Base-by-base conservation (phyloP, 306 rosid species). In the Arachis stenosperma region DNA sequence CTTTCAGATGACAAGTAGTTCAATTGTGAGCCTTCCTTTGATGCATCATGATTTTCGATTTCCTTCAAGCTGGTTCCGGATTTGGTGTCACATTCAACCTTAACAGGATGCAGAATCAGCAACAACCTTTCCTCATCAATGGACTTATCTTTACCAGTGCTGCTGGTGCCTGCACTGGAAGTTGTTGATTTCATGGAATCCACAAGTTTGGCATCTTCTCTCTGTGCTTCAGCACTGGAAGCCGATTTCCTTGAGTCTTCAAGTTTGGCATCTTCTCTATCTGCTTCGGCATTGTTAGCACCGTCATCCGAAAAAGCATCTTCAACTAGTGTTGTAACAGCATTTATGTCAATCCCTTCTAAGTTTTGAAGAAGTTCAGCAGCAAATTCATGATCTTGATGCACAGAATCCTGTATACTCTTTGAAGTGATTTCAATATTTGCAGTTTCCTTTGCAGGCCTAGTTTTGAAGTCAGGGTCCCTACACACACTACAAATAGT, bases 401-500 rank as follows among this genome's bases (percentile, higher is more conserved):
- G 75, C 71, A 36, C 69, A 71, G 78, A 81, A 67, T 71, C 81
- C 46, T 71, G 78, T 57, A 78, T 67, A 67, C 77, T 80, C 67
- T 78, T 83, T 39, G 75, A 81, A 51, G 81, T 60, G 75, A 75
- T 61, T 54, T 73, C 91, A 22, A 60, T 47, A 40, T 80, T 83
- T 30, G 73, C 17, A 61, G 71, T 67, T 85, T 81, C 88, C 74
- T 79, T 74, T 46, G 65, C 58, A 14, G 79, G 75, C 59, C 77
- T 69, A 47, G 54, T 61, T 69, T 58, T 79, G 30, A 56, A 66
- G 40, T 87, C 90, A 2, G 83, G 68, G 73, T 88, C 92, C 78
- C 83, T 84, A 84, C 83, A 83, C 58, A 75, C 85, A 82, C 83
- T 86, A 71, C 86, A 74, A 80, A 70, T 70, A 17, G 89, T 80